Evolutionary conservation across 331 rosid species (phyloP).

Genomic region (Arachis monticola): DNA sequence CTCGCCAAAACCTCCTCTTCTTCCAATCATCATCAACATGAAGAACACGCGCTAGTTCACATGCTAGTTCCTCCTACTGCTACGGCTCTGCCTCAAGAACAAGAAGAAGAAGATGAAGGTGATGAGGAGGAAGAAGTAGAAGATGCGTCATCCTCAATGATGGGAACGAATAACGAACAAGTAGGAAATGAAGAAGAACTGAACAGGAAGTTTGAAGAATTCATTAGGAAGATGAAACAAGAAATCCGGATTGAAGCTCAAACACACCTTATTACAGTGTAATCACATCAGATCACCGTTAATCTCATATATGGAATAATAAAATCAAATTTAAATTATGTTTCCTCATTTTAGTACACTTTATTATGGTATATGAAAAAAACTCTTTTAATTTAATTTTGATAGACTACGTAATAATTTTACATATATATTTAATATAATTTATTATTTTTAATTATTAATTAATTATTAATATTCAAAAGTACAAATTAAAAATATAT

Average conservation of each 20-base stretch:
- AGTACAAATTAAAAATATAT: too few species aligned
- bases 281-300: neutral
- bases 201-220: constrained; percentile 68
- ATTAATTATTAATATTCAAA: too few species aligned
- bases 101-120: constrained; percentile 45
- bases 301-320: too few species aligned
- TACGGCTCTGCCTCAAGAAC: constrained; percentile 16
- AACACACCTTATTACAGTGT: constrained; percentile 52
- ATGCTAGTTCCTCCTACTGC: neutral
- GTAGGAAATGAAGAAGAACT: constrained; percentile 56
- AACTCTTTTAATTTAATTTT: too few species aligned
- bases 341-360: constrained; percentile 51
- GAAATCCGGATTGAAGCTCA: constrained; percentile 77
- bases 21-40: constrained; percentile 24
- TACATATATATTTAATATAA: too few species aligned
- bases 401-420: too few species aligned
- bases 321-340: too few species aligned
- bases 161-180: constrained; percentile 37
- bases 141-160: neutral
- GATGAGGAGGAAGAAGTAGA: constrained; percentile 27
- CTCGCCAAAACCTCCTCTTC: constrained; percentile 47
- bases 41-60: constrained; percentile 53
- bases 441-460: too few species aligned
- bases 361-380: too few species aligned
- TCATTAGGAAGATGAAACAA: constrained; percentile 67